Evolutionary conservation across 2,329 filamentous ascomycete genomes (phyloP).

Genomic region (Exophiala sp.): DNA sequence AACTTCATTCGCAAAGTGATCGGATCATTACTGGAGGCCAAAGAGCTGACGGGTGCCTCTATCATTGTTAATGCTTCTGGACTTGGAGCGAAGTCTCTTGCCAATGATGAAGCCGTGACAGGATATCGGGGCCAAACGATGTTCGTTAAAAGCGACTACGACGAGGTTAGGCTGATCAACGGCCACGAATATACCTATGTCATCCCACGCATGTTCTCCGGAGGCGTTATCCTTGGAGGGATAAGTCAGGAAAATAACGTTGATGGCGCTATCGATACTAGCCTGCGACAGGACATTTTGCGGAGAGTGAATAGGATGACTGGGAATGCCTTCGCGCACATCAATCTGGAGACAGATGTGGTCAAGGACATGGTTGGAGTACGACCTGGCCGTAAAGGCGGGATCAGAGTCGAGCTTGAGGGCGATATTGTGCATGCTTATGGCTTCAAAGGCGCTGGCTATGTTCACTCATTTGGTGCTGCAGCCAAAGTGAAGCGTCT

Average conservation of each 20-base stretch:
- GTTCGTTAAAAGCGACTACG: slow-evolving; percentile 7
- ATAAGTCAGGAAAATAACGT: slow-evolving; percentile 2
- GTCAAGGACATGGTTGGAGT: slow-evolving; percentile 1
- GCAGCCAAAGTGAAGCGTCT: slow-evolving; percentile 4
- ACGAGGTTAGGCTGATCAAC: slow-evolving; percentile 2
- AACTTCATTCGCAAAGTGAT: not conserved
- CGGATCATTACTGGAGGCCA: not conserved
- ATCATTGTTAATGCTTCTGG: slow-evolving; percentile 6
- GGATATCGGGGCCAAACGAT: slow-evolving; percentile 4
- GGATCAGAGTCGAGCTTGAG: slow-evolving; percentile 1
- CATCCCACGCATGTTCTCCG: slow-evolving; percentile 4
- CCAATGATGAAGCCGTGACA: not conserved
- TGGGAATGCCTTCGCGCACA: not conserved
- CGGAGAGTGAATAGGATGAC: slow-evolving; percentile 1
- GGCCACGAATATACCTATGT: slow-evolving; percentile 3
- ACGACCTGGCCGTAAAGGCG: slow-evolving; percentile 1
- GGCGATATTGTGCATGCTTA: slow-evolving; percentile 2
- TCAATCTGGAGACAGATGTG: not conserved
- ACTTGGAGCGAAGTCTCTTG: not conserved
- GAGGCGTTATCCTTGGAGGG: not conserved
- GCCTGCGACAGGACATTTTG: not conserved
- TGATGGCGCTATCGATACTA: not conserved
- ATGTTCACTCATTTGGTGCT: slow-evolving; percentile 4
- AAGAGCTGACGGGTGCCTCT: not conserved
- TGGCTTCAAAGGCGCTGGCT: slow-evolving; percentile 3